A percentile compares a stretch with the other conserved stretches of the same genome.
Conservation (phyloP, 139 green algal genomes). For the Asterochloris sp. region DNA sequence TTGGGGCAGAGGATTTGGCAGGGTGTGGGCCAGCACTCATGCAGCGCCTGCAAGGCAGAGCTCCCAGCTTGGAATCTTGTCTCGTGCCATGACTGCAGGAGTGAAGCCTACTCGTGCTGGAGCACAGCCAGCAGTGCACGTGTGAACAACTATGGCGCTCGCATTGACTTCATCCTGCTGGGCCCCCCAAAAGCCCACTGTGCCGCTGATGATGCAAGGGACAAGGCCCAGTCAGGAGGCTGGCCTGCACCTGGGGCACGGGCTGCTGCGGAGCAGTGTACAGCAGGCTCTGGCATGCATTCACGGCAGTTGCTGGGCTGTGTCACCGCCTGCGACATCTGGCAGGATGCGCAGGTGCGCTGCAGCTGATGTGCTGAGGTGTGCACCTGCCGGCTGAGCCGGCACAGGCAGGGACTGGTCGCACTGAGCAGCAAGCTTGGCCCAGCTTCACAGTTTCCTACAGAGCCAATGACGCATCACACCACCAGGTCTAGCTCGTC, state of each 20-base stretch:
- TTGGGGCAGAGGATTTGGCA: no score
- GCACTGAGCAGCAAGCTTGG: neutral
- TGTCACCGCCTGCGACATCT: neutral
- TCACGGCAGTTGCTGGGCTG: neutral
- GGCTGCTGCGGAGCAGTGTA: neutral
- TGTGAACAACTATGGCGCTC: slow-evolving; percentile 73
- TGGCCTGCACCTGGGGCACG: neutral
- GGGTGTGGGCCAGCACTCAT: no score
- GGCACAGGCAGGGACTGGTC: neutral
- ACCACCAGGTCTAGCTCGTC: slow-evolving; percentile 3
- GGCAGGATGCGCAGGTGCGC: neutral
- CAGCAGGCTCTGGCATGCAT: neutral
- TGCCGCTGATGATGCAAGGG: neutral
- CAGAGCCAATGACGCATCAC: neutral
- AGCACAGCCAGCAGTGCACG: slow-evolving; percentile 57
- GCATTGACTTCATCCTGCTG: slow-evolving; percentile 76
- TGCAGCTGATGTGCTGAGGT: neutral
- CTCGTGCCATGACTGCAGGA: neutral
- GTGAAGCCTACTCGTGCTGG: slow-evolving; percentile 80
- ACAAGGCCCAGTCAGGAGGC: neutral
- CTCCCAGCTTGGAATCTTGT: no score
- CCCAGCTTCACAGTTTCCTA: neutral
- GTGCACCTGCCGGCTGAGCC: no score
- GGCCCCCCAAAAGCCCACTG: slow-evolving; percentile 8
- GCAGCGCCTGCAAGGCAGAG: no score